Evolutionary conservation across 495 filamentous ascomycete species (phyloP).

Genomic region (Aspergillus panamensis): DNA sequence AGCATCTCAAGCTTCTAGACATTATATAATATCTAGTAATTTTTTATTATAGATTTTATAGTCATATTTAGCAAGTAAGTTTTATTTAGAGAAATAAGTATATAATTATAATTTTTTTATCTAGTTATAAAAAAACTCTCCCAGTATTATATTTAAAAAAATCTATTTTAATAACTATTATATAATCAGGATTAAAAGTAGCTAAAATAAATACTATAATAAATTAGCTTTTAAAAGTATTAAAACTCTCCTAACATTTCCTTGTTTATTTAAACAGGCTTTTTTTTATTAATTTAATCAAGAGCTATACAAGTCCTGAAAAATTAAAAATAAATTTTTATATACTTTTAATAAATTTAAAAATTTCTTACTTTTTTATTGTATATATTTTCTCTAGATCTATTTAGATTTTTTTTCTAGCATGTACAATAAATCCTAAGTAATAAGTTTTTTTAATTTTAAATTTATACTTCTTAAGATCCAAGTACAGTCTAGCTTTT

Average conservation of each 20-base stretch:
- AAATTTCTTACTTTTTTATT: no score
- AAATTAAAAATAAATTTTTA: not conserved
- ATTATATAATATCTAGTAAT: conserved; percentile 9
- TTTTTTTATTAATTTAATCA: conserved; percentile 1
- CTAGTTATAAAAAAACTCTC: not conserved
- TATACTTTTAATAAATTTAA: not conserved
- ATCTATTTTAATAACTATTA: no score
- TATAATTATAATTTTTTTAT: conserved; percentile 3
- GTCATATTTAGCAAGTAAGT: no score
- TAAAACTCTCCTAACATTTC: not conserved
- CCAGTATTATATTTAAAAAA: conserved; percentile 6
- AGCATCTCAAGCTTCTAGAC: not conserved
- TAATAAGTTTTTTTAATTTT: not conserved
- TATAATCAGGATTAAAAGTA: no score
- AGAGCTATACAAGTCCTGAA: conserved; percentile 2
- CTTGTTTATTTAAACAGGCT: not conserved
- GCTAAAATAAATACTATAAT: no score
- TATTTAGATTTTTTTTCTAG: not conserved
- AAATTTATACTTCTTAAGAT: conserved; percentile 14
- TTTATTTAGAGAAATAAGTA: no score
- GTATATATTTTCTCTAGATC: no score
- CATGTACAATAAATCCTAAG: conserved; percentile 1
- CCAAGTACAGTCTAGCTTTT: not conserved
- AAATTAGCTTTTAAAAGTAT: conserved; percentile 1
- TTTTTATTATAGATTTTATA: no score